Evolutionary conservation across 208 protist species (phyloP), one percentile per base, ranked within the genome.

Genomic region (Zelonia costaricensis): DNA sequence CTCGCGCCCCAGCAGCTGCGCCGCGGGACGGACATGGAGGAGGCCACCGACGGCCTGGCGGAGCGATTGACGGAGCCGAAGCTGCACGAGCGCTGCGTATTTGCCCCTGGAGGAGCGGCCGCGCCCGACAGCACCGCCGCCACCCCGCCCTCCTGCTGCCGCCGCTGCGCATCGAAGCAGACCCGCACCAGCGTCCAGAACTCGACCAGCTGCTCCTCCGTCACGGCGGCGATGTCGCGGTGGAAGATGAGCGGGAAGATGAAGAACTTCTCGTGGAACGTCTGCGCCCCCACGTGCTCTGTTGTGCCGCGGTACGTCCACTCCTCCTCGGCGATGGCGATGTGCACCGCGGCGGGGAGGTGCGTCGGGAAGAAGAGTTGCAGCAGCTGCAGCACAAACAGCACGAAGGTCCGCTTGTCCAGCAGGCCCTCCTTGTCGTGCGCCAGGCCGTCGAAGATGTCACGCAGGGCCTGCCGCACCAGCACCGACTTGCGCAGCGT

Each of bases 191-290:
- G 59, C 20, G 57, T 72, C 86, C 89, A 95, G 58, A 92, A 82
- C 71, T 92, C 83, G 12, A 88, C 72, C 51, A 93, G 84, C 20
- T 82, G 57, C 3, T 80, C 51, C 45, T 85, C 75, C 27, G 78
- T 82, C 36, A 88, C 72, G 7, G 43, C 40, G n/a, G 62, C 69
- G 15, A 90, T 44, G 46, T 91, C 67, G 36, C 89, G 86, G 45
- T 79, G 54, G 57, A 95, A 92, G 36, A 92, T 88, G 52, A 95
- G 84, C 4, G 90, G 86, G 22, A 92, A 86, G 25, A 46, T 53
- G 39, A 93, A 95, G 40, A 93, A 89, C 43, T 88, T 88, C 48
- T 92, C 84, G 71, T 82, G 89, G 51, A 95, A 95, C 22, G 74
- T 78, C 27, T 79, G 79, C 54, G 92, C 91, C 20, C 48, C 57